Evolutionary conservation across 2,329 filamentous ascomycete genomes (phyloP).

Genomic region (Fusarium clavum): DNA sequence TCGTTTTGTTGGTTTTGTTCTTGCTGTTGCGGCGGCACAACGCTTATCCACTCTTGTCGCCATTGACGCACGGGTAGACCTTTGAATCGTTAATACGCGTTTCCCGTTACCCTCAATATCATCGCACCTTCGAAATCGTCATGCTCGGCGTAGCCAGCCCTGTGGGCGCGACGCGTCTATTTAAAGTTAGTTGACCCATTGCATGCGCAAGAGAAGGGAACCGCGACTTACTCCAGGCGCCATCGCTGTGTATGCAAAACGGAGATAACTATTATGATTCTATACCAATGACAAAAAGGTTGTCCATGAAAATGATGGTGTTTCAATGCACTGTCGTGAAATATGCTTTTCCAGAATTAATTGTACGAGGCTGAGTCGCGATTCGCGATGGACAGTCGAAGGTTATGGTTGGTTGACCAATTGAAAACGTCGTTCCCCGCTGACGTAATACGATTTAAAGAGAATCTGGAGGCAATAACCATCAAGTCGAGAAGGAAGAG

Average conservation of each 20-base stretch:
- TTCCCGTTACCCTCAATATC: neutral
- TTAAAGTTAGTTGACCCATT: conserved; percentile 28
- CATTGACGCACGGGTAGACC: conserved; percentile 93
- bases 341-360: conserved; percentile 13
- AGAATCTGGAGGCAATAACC: neutral
- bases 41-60: conserved; percentile 76
- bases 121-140: conserved; percentile 69
- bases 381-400: conserved; percentile 30
- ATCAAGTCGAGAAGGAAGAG: neutral
- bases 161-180: conserved; percentile 68
- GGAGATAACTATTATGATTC: neutral
- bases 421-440: conserved; percentile 23
- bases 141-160: conserved; percentile 68
- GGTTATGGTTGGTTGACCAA: conserved; percentile 36
- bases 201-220: conserved; percentile 10
- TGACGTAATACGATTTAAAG: conserved; percentile 40
- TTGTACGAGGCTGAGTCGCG: conserved; percentile 45
- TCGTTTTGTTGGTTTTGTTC: conserved; percentile 74
- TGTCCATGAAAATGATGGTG: conserved; percentile 7
- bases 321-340: conserved; percentile 11
- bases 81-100: conserved; percentile 52
- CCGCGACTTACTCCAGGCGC: conserved; percentile 54
- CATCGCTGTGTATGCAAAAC: conserved; percentile 47
- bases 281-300: conserved; percentile 4
- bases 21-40: conserved; percentile 73